These are phyloP conservation scores for Bruguiera sexangula DNA, from an alignment of 345 rosid genomes.

Conservation along the genomic window DNA sequence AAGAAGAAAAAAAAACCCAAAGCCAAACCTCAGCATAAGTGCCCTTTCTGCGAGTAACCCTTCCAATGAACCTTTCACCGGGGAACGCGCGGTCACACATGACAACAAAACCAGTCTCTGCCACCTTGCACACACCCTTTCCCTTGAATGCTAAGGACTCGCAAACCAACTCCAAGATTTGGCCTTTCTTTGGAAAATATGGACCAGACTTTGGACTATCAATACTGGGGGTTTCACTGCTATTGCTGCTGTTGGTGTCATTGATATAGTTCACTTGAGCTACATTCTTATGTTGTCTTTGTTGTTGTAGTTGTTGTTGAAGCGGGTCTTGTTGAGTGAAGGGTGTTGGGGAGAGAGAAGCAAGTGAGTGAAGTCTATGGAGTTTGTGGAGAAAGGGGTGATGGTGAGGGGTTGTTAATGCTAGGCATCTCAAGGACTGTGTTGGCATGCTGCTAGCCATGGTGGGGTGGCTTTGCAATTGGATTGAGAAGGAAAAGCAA, in stretches of 20 bases:
- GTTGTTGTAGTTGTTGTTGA: constrained; percentile 6
- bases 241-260: not conserved
- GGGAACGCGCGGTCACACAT: constrained; percentile 91
- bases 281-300: constrained; percentile 3
- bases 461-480: constrained; percentile 5
- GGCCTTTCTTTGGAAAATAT: constrained; percentile 74
- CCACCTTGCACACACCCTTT: constrained; percentile 75
- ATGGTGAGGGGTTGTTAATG: not conserved
- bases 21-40: constrained; percentile 73
- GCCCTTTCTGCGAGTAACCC: constrained; percentile 76
- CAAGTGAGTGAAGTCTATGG: constrained; percentile 31
- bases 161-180: constrained; percentile 75
- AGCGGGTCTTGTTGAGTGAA: constrained; percentile 27
- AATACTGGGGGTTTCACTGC: not conserved
- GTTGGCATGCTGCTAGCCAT: constrained; percentile 36
- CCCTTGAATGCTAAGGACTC: constrained; percentile 90
- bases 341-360: constrained; percentile 24
- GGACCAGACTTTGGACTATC: constrained; percentile 22
- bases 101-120: constrained; percentile 75
- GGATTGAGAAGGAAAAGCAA: not conserved
- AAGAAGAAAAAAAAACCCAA: not conserved
- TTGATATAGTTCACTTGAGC: constrained; percentile 7
- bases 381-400: constrained; percentile 34
- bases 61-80: constrained; percentile 85
- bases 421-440: constrained; percentile 36